Conservation (phyloP, 2,329 filamentous ascomycete genomes). For the Colletotrichum aenigma region DNA sequence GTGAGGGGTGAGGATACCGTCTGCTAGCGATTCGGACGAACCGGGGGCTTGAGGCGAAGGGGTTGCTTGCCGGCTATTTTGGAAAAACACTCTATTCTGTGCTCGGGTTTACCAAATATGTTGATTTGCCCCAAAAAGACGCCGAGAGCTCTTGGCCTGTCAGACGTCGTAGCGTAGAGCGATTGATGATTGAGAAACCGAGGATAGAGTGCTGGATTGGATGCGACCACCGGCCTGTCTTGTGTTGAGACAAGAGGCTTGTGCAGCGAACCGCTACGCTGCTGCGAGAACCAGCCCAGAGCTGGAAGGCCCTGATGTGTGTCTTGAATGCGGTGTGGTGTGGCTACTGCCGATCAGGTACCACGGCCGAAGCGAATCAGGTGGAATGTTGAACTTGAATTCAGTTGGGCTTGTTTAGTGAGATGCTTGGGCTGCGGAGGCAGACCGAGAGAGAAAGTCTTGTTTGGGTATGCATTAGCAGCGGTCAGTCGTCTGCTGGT, state of each 20-base stretch:
- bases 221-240: constrained; percentile 7
- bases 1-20: background rate
- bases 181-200: background rate
- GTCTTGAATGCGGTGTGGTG: constrained; percentile 7
- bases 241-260: constrained; percentile 17
- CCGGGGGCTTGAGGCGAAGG: background rate
- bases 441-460: background rate
- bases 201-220: constrained; percentile 6
- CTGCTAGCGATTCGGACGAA: constrained; percentile 8
- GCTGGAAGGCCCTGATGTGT: background rate
- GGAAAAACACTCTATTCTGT: constrained; percentile 3
- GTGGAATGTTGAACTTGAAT: background rate
- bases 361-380: background rate
- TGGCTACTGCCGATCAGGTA: constrained; percentile 16
- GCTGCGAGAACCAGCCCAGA: background rate
- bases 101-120: background rate
- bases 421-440: background rate
- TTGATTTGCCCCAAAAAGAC: background rate
- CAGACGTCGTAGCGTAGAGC: constrained; percentile 1
- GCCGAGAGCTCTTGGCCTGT: background rate
- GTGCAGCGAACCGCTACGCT: constrained; percentile 2
- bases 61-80: background rate
- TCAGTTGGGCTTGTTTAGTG: background rate
- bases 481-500: background rate
- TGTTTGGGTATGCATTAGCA: background rate